Conservation (phyloP, 331 rosid species). For the Phaseolus coccineus region DNA sequence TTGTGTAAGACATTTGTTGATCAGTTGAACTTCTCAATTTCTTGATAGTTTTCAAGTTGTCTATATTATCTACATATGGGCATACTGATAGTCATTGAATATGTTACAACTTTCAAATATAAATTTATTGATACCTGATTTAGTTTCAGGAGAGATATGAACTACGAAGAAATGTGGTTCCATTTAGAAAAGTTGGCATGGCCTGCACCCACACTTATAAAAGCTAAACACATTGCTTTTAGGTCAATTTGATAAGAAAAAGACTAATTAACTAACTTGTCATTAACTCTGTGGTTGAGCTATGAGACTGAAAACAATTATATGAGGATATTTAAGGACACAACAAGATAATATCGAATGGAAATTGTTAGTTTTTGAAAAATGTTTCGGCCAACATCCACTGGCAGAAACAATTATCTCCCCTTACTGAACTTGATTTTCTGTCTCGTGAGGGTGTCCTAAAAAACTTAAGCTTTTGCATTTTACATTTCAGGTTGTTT, state of each 20-base stretch:
- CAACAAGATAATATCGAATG: not conserved
- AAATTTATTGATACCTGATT: not conserved
- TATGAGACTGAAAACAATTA: constrained; percentile 8
- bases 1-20: constrained; percentile 16
- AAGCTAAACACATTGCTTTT: not conserved
- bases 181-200: not conserved
- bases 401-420: not conserved
- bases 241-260: constrained; percentile 7
- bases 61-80: constrained; percentile 1
- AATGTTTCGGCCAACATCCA: not conserved
- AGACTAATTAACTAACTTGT: not conserved
- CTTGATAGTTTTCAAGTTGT: not conserved
- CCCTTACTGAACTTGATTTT: not conserved
- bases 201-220: not conserved
- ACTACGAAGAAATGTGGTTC: not conserved
- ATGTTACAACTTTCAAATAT: not conserved
- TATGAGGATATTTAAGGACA: not conserved
- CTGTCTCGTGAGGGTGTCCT: constrained; percentile 5
- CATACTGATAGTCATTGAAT: not conserved
- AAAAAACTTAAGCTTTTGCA: constrained; percentile 15
- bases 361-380: not conserved
- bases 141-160: constrained; percentile 29
- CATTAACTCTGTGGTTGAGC: constrained; percentile 1
- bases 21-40: not conserved
- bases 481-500: constrained; percentile 64